These are phyloP conservation scores for Saprolegnia parasitica DNA, from an alignment of 352 stramenopile species.

Conservation along the genomic window DNA sequence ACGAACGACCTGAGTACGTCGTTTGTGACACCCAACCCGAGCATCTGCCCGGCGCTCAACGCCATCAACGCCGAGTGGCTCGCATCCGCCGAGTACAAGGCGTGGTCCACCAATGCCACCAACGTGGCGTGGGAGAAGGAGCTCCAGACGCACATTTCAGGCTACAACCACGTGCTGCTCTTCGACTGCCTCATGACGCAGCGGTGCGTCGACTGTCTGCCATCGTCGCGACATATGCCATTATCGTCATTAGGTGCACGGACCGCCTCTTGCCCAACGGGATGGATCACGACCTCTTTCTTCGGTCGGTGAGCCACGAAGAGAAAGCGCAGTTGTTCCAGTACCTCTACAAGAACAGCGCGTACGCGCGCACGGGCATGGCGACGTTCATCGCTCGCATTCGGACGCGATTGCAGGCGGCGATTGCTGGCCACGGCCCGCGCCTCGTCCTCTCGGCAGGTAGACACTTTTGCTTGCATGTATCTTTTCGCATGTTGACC, in stretches of 20 bases:
- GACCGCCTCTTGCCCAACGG: conserved; percentile 13
- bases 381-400: conserved; percentile 14
- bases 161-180: conserved; percentile 17
- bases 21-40: conserved; percentile 20
- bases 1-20: conserved; percentile 13
- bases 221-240: no score
- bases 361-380: conserved; percentile 26
- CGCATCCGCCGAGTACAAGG: conserved; percentile 14
- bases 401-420: conserved; percentile 1
- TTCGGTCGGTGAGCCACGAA: conserved; percentile 11
- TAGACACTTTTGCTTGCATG: background rate
- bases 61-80: conserved; percentile 11
- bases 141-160: background rate
- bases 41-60: conserved; percentile 20
- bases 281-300: conserved; percentile 14
- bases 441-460: conserved; percentile 21
- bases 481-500: background rate
- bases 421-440: background rate
- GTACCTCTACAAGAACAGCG: conserved; percentile 27
- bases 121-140: conserved; percentile 14
- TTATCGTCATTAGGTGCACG: conserved; percentile 18
- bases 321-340: conserved; percentile 15
- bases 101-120: conserved; percentile 6
- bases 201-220: no score
- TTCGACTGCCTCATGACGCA: conserved; percentile 29